Base-by-base conservation (phyloP, 768 basidiomycete species). In the Xerocomellus amylosporus region DNA sequence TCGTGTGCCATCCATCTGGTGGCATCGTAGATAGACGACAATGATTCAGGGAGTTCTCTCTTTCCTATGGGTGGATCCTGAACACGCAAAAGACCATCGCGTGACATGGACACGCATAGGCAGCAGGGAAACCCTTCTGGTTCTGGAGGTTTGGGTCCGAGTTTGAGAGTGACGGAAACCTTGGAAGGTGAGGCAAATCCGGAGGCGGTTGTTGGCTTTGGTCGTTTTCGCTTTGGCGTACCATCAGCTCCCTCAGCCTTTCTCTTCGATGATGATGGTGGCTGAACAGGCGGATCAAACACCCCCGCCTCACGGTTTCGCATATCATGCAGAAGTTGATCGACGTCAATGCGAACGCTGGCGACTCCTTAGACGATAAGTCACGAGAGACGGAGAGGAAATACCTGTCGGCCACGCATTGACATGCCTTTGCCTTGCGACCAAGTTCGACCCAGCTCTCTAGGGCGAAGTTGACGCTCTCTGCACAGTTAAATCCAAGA, bases 391-490 rank as follows among this genome's bases (percentile, higher is more conserved):
- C 34, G 36, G 51, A 38, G n/a, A 22, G 20, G 15, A 42, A 71
- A 20, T 60, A 87, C 90, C 90, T 92, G 66, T 86, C 85, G 48
- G 74, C 67, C n/a, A 90, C 77, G 63, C 89, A 91, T 62, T 81
- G 74, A 61, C 90, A 92, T 4, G 77, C 83, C 57, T 85, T 84
- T 8, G 96, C 95, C 51, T 79, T 82, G 53, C 90, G 77, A 1
- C 94, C 96, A 19, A 95, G 71, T 39, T 94, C 92, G 6, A 98
- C 72, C 95, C 95, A 98, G 59, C 88, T 90, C 40, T 97, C 91
- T 26, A 97, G 75, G 0, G 96, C 96, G 67, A 98, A 98, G 68
- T 98, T 98, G 64, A 97, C 92, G 58, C 90, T 93, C 73, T 98
- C 96, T 2, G 96, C 96, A 63, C 94, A 97, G 65, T 98, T 98